Evolutionary conservation across 345 rosid species (phyloP).

Genomic region (Raphanus raphanistrum): DNA sequence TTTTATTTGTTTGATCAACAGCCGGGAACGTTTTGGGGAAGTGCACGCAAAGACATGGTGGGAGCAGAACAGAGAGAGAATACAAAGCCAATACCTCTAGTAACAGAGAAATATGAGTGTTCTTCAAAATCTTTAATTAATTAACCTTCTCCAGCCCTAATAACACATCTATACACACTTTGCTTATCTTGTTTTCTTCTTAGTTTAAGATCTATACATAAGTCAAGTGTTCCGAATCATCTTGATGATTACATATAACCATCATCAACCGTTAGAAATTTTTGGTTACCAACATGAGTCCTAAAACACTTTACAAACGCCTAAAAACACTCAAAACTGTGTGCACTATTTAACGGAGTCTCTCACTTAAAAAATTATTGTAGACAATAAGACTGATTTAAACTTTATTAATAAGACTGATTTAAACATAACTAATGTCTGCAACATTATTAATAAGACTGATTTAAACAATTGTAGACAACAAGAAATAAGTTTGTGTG

Average conservation of each 20-base stretch:
- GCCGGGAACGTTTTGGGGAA: conserved; percentile 92
- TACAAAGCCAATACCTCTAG: conserved; percentile 89
- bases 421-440: no score
- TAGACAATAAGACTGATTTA: no score
- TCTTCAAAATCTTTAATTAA: conserved; percentile 24
- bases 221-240: background rate
- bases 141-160: conserved; percentile 19
- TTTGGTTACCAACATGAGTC: background rate
- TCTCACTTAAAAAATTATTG: no score
- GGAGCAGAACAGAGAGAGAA: conserved; percentile 97
- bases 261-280: background rate
- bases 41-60: conserved; percentile 95
- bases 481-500: no score
- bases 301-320: background rate
- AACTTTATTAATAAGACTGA: no score
- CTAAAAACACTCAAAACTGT: no score
- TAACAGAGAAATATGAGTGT: conserved; percentile 14
- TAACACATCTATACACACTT: conserved; percentile 24
- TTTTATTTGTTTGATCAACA: conserved; percentile 31
- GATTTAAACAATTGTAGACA: no score
- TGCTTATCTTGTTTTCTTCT: conserved; percentile 3
- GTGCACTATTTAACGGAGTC: no score
- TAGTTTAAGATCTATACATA: conserved; percentile 27
- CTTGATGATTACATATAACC: background rate
- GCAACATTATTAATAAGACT: no score